A percentile compares a stretch with the other conserved stretches of the same genome.
phyloP scores from a whole-genome alignment of 2,329 filamentous ascomycete genomes.

The Chlorencoelia australis region DNA sequence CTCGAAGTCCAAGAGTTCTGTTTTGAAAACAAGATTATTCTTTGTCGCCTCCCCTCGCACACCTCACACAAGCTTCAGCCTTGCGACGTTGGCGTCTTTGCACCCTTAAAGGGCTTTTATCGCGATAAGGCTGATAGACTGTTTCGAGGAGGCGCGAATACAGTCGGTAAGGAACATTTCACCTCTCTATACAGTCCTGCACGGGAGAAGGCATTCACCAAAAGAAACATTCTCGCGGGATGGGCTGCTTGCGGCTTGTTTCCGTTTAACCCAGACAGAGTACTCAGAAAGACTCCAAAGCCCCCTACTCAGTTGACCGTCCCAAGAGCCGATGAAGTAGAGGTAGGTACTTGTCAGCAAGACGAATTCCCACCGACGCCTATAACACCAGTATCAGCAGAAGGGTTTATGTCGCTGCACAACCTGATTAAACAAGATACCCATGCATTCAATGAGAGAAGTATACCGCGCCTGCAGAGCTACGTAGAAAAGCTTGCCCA shows the following conservation, averaged over 20 bases:
- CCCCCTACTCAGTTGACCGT: slow-evolving; percentile 12
- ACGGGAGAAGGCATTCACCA: slow-evolving; percentile 2
- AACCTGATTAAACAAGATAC: slow-evolving; percentile 18
- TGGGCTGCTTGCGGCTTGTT: slow-evolving; percentile 13
- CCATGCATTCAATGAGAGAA: slow-evolving; percentile 16
- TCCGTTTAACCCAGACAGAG: slow-evolving; percentile 24
- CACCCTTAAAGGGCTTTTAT: slow-evolving; percentile 19
- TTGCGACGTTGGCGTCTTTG: slow-evolving; percentile 18
- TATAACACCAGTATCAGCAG: slow-evolving; percentile 22
- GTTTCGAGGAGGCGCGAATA: slow-evolving; percentile 14
- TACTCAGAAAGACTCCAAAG: slow-evolving; percentile 20
- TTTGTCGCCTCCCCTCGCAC: slow-evolving; percentile 25
- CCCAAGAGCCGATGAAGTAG: slow-evolving; percentile 9
- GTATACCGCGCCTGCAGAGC: slow-evolving; percentile 15
- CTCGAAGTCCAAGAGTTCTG: slow-evolving; percentile 24
- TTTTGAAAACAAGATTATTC: slow-evolving; percentile 26
- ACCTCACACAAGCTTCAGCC: slow-evolving; percentile 12
- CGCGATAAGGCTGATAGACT: slow-evolving; percentile 20
- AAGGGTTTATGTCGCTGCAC: slow-evolving; percentile 15
- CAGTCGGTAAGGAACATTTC: slow-evolving; percentile 20
- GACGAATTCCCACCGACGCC: slow-evolving; percentile 20
- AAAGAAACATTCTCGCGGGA: slow-evolving; percentile 23
- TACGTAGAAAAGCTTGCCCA: slow-evolving; percentile 19
- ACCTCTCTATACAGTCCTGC: slow-evolving; percentile 22
- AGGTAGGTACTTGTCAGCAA: slow-evolving; percentile 2